Percentiles rank a stretch among this genome's conserved stretches.
Conservation (phyloP, 75 land plant genomes). For the Azolla pinnata region DNA sequence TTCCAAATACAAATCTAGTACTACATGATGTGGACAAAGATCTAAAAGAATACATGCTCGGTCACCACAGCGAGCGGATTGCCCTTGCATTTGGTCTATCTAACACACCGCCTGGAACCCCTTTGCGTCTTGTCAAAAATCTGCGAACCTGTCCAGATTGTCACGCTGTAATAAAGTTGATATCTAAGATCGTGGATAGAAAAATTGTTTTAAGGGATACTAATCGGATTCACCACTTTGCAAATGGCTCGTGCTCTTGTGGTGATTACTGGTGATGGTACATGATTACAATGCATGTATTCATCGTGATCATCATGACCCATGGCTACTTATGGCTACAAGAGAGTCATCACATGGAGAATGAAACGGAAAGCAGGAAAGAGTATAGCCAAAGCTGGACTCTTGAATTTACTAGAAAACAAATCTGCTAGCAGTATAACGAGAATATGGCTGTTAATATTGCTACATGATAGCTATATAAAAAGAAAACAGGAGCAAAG, state of each 20-base stretch:
- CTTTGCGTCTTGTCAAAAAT: constrained; percentile 11
- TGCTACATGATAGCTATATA: too few relatives aligned
- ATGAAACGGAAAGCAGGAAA: too few relatives aligned
- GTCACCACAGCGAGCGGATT: constrained; percentile 17
- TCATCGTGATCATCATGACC: too few relatives aligned
- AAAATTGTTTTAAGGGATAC: constrained; percentile 15
- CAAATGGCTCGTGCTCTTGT: constrained; percentile 21
- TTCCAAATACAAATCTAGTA: constrained; percentile 5
- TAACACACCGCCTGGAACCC: constrained; percentile 16
- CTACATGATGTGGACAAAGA: constrained; percentile 6
- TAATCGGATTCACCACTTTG: constrained; percentile 15
- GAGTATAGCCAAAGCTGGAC: too few relatives aligned
- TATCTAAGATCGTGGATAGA: constrained; percentile 4
- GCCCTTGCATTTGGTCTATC: constrained; percentile 20
- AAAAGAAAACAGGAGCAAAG: too few relatives aligned
- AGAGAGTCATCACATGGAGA: too few relatives aligned
- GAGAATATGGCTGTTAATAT: too few relatives aligned
- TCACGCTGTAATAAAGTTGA: constrained; percentile 12
- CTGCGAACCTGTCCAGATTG: constrained; percentile 10
- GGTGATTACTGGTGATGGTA: constrained; percentile 5
- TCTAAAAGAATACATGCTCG: background rate
- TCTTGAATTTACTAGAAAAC: too few relatives aligned
- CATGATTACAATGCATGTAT: too few relatives aligned
- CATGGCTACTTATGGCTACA: too few relatives aligned
- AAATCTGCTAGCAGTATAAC: too few relatives aligned